Evolutionary conservation across 2,329 filamentous ascomycete genomes (phyloP).

Genomic region (Botrytis deweyae): DNA sequence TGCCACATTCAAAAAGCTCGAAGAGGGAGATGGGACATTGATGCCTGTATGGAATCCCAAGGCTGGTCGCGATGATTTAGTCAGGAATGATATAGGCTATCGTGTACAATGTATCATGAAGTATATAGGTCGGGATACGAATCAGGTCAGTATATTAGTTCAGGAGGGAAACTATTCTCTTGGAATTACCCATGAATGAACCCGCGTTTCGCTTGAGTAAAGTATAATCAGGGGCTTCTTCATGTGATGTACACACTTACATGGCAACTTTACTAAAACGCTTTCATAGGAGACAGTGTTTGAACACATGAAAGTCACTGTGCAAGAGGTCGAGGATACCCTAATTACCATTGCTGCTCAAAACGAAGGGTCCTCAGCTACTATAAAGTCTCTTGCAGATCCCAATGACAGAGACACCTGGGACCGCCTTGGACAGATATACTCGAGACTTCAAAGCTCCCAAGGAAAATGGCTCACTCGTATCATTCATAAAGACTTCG

Average conservation of each 20-base stretch:
- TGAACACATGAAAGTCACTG: slow-evolving; percentile 49
- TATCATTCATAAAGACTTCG: slow-evolving; percentile 72
- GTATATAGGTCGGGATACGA: slow-evolving; percentile 19
- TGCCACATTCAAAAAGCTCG: background rate
- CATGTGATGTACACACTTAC: background rate
- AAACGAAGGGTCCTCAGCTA: slow-evolving; percentile 68
- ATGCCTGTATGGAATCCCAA: background rate
- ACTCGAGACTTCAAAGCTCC: slow-evolving; percentile 58
- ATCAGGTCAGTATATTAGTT: slow-evolving; percentile 9
- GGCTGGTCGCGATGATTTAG: background rate
- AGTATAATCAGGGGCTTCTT: background rate
- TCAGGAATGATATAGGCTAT: slow-evolving; percentile 12
- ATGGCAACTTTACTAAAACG: background rate
- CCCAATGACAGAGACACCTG: slow-evolving; percentile 12
- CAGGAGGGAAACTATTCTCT: background rate
- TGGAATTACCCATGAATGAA: background rate
- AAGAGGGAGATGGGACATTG: background rate
- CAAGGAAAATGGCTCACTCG: slow-evolving; percentile 89
- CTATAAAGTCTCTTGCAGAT: slow-evolving; percentile 46
- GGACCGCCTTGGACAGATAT: slow-evolving; percentile 51
- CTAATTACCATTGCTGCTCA: slow-evolving; percentile 66
- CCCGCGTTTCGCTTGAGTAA: background rate
- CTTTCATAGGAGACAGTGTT: background rate
- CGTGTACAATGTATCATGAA: slow-evolving; percentile 26
- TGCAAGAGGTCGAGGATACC: slow-evolving; percentile 70